Base-by-base conservation (phyloP, 1,284 basidiomycete species). In the Mycena citricolor region DNA sequence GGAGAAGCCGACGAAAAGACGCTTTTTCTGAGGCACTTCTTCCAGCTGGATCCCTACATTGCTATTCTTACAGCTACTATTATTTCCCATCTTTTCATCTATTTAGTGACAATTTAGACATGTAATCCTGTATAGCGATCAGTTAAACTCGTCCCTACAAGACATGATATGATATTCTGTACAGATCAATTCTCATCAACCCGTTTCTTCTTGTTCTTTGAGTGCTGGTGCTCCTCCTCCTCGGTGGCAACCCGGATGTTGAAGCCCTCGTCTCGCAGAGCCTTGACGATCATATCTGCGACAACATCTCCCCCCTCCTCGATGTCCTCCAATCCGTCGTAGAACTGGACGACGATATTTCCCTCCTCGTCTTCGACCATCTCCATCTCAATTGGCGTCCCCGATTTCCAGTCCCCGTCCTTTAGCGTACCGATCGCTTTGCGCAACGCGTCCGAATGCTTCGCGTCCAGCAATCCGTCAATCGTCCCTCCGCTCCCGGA, bases 1-100 rank as follows among this genome's bases (percentile, higher is more conserved):
- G 53, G 87, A 88, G 63, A 81, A 88, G 74, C 66, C 71, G 44
- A 62, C 64, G 49, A 89, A 86, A 69, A 76, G 76, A 61, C 74
- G 77, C 54, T 86, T 88, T 61, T 88, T 87, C 58, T 86, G 73
- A 61, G 34, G 32, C 24, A n/a, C n/a, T n/a, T n/a, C n/a, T n/a
- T n/a, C n/a, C n/a, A n/a, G n/a, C n/a, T n/a, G n/a, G n/a, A n/a
- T n/a, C n/a, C n/a, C n/a, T n/a, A n/a, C n/a, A n/a, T n/a, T n/a
- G n/a, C n/a, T n/a, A n/a, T n/a, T n/a, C n/a, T n/a, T n/a, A n/a
- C n/a, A n/a, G n/a, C n/a, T n/a, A n/a, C n/a, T n/a, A n/a, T n/a
- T n/a, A n/a, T n/a, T n/a, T n/a, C n/a, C n/a, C n/a, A n/a, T n/a
- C n/a, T n/a, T n/a, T n/a, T n/a, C n/a, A n/a, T n/a, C n/a, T n/a